These are phyloP conservation scores for Ophiostoma sp. DNA, from an alignment of 2,329 filamentous ascomycete genomes.

Conservation along the genomic window DNA sequence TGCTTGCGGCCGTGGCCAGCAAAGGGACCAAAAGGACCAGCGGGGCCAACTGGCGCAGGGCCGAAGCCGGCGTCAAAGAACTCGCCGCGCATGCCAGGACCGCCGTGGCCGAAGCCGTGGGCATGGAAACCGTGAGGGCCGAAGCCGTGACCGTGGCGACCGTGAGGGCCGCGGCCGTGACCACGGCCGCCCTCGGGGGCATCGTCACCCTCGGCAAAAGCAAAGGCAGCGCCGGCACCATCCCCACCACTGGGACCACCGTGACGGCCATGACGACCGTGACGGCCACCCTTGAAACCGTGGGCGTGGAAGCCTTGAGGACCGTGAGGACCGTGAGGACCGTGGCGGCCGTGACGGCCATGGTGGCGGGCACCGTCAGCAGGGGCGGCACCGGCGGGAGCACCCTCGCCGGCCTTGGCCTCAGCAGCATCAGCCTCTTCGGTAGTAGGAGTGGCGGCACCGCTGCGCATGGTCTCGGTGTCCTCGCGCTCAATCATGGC, in stretches of 20 bases:
- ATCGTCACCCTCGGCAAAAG: neutral
- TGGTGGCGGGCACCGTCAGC: neutral
- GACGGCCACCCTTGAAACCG: conserved; percentile 15
- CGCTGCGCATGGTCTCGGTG: conserved; percentile 26
- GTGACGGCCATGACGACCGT: conserved; percentile 15
- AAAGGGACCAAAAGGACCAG: neutral
- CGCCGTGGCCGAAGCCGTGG: neutral
- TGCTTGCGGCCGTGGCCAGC: conserved; percentile 20
- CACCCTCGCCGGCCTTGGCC: neutral
- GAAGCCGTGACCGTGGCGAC: neutral
- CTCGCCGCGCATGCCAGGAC: conserved; percentile 13
- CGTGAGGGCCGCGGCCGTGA: conserved; percentile 9
- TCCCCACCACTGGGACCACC: neutral
- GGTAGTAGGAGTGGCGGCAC: conserved; percentile 23
- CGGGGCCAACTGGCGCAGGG: conserved; percentile 19
- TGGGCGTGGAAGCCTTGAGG: neutral
- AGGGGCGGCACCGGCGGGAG: neutral
- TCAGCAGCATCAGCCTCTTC: conserved; percentile 1
- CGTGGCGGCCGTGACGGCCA: neutral
- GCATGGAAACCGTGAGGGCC: neutral
- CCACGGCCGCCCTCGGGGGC: conserved; percentile 14
- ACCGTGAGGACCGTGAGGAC: neutral
- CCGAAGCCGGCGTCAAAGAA: conserved; percentile 25
- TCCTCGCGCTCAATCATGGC: conserved; percentile 34
- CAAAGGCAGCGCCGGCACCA: neutral